Base-by-base conservation (phyloP, 306 rosid species). In the Dalbergia cultrata region DNA sequence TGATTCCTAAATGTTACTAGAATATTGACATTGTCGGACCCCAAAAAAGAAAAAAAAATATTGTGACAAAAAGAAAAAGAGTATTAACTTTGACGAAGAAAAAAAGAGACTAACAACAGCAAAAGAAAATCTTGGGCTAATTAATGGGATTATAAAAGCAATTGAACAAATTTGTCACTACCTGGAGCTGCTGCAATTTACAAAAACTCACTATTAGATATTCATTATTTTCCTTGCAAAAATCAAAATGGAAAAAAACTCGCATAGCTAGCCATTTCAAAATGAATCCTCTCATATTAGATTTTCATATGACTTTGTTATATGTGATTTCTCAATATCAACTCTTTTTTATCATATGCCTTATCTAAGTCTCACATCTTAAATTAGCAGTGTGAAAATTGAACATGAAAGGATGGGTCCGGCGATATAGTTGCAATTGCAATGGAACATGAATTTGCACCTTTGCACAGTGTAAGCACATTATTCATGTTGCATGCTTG, bases 181-280 rank as follows among this genome's bases (percentile, higher is more conserved):
- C 95, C 95, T 77, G 93, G 89, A 65, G 89, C 88, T 54, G 96
- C 96, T 91, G 89, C 82, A 81, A 83, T 62, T 56, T 34, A 43
- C 53, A 60, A 79, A 70, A 70, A 10, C 4, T 22, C 0, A 50
- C 19, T 11, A 37, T 80, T 26, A 59, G 82, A 70, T 26, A 41
- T 73, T 66, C 12, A 70, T 7, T 4, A 0, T 3, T 8, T 44
- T 43, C 9, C 8, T 43, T 17, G 16, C 13, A 13, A 34, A 72
- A 72, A 22, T 1, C 2, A 78, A 22, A 69, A 47, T 8, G 68
- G 21, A 47, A 58, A 75, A 72, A 21, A 13, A 17, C 19, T 26
- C 31, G 2, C 3, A 26, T 0, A 2, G 31, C 31, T 26, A 26
- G 31, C 31, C 3, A 26, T 26, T 26, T 26, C 31, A 1, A 1